Evolutionary conservation across 148 eudicot species (phyloP).

Genomic region (Arctostaphylos glauca): DNA sequence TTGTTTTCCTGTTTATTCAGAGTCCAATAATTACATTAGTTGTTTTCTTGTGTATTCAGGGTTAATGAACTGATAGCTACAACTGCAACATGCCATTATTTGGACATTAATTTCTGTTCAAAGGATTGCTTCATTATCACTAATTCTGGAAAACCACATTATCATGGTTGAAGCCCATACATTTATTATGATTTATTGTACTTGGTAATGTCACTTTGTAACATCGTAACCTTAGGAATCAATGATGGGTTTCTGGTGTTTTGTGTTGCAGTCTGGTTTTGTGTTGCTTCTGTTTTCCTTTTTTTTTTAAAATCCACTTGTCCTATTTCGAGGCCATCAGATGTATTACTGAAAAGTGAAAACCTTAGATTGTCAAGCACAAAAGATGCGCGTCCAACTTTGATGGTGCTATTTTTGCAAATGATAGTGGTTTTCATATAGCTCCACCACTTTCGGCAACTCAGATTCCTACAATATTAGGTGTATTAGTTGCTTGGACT

Average conservation of each 20-base stretch:
- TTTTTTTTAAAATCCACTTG: not conserved
- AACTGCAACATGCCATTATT: not conserved
- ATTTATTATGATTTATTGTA: not conserved
- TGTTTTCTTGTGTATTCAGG: not conserved
- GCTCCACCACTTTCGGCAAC: not conserved
- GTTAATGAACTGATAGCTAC: not conserved
- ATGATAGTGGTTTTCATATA: not conserved
- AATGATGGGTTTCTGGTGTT: not conserved
- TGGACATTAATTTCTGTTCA: not conserved
- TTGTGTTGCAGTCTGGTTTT: not conserved
- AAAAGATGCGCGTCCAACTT: not conserved
- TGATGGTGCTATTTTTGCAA: not conserved
- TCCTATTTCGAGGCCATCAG: not conserved
- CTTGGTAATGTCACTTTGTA: not conserved
- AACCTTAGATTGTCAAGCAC: not conserved
- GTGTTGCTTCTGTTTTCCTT: not conserved
- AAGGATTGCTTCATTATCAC: not conserved
- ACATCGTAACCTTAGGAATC: not conserved
- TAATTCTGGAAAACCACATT: not conserved
- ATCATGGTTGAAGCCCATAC: not conserved
- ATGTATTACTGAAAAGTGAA: not conserved
- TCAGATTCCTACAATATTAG: not conserved
- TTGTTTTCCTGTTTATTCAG: not conserved
- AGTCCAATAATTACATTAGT: not conserved
- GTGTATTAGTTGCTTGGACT: not conserved